phyloP scores from a whole-genome alignment of 2,329 filamentous ascomycete genomes.

The Ustulina deusta region DNA sequence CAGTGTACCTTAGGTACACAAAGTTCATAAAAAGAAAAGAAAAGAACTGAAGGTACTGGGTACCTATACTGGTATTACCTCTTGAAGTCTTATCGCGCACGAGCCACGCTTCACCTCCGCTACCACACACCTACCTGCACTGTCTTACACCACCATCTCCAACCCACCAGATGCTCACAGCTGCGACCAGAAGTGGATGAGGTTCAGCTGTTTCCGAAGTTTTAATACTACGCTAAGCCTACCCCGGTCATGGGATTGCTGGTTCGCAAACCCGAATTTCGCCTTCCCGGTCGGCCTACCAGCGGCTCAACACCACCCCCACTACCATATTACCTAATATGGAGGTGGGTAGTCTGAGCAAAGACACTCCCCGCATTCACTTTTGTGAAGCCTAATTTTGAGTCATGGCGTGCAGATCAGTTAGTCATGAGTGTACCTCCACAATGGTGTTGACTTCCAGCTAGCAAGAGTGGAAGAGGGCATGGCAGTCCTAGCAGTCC shows the following conservation, averaged over 20 bases:
- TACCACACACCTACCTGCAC: not conserved
- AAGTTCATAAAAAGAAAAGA: no score
- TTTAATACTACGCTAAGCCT: constrained; percentile 14
- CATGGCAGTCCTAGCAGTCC: not conserved
- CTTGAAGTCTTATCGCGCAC: no score
- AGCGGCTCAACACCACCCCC: not conserved
- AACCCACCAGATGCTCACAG: constrained; percentile 8
- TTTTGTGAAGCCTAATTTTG: not conserved
- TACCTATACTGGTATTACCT: no score
- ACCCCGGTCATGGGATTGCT: constrained; percentile 20
- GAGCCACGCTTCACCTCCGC: constrained; percentile 10
- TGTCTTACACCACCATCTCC: not conserved
- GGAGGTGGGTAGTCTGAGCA: not conserved
- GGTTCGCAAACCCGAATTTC: constrained; percentile 16
- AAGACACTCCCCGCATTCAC: not conserved
- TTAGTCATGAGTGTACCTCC: not conserved
- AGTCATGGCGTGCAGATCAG: constrained; percentile 5
- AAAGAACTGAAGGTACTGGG: no score
- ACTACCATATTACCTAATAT: no score
- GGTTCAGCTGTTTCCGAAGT: constrained; percentile 8
- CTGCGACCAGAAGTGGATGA: not conserved
- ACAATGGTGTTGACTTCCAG: not conserved
- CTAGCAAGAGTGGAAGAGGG: not conserved
- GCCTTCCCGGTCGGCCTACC: constrained; percentile 5
- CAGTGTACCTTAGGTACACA: no score